A percentile compares a stretch with the other conserved stretches of the same genome.
phyloP scores from a whole-genome alignment of 78 protist genomes.

The Chrysochromulina parva region DNA sequence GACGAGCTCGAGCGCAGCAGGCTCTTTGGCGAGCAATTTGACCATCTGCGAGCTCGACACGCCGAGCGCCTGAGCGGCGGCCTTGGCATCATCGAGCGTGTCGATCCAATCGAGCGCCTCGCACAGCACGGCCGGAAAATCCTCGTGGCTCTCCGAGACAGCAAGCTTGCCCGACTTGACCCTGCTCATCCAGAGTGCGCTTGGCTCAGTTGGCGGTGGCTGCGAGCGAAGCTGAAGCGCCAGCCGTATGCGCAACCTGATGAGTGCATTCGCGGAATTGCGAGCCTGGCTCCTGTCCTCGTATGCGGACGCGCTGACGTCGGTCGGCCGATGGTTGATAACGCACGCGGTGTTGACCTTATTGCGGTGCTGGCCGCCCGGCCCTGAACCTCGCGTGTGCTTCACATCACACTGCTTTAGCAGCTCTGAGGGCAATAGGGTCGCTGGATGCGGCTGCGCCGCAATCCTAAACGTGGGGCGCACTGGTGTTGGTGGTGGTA shows the following conservation, averaged over 20 bases:
- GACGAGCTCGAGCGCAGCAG: background rate
- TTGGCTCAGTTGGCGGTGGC: background rate
- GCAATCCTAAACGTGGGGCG: too few species aligned
- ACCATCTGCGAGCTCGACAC: background rate
- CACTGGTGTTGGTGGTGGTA: too few species aligned
- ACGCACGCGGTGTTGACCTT: background rate
- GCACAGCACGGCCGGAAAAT: background rate
- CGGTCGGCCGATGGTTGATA: background rate
- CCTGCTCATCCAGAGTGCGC: background rate
- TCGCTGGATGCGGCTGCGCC: too few species aligned
- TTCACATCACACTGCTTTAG: background rate
- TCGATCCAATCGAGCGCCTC: background rate
- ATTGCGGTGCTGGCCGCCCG: slow-evolving; percentile 29
- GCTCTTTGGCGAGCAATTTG: background rate
- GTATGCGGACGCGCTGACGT: background rate
- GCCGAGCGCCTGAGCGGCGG: background rate
- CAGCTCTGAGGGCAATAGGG: background rate
- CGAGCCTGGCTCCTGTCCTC: background rate
- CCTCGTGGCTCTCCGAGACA: background rate
- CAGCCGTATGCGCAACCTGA: background rate
- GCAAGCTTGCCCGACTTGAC: background rate
- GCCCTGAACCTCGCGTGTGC: slow-evolving; percentile 3
- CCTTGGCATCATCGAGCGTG: background rate
- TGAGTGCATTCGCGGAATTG: background rate
- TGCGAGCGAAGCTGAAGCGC: background rate